These are phyloP conservation scores for Phytophthora meadii DNA, from an alignment of 352 stramenopile genomes.

Conservation along the genomic window DNA sequence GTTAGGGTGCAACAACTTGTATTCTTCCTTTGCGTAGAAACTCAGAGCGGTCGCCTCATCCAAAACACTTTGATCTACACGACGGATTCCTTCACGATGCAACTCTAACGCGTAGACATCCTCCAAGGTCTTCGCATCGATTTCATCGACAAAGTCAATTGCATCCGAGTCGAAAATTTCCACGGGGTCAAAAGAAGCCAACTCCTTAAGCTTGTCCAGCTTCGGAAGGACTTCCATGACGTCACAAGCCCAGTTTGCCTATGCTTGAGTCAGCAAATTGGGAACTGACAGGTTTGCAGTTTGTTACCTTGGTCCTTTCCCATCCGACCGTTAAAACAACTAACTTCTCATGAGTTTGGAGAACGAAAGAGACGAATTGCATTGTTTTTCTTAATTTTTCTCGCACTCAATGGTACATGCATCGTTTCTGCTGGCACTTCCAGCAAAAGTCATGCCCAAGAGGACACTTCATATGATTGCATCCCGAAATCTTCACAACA, in stretches of 20 bases:
- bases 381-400: too few relatives aligned
- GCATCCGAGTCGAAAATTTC: slow-evolving; percentile 17
- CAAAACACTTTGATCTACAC: slow-evolving; percentile 38
- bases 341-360: too few relatives aligned
- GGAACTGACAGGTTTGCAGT: slow-evolving; percentile 1
- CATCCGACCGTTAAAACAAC: slow-evolving; percentile 4
- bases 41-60: slow-evolving; percentile 58
- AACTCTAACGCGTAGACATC: slow-evolving; percentile 47
- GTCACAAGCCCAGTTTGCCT: background rate
- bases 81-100: slow-evolving; percentile 48
- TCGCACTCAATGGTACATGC: background rate
- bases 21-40: slow-evolving; percentile 49
- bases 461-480: slow-evolving; percentile 47
- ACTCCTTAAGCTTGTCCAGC: slow-evolving; percentile 18
- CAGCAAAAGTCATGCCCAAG: slow-evolving; percentile 54
- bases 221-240: slow-evolving; percentile 33
- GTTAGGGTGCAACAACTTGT: slow-evolving; percentile 32
- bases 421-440: slow-evolving; percentile 25
- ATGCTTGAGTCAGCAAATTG: slow-evolving; percentile 4
- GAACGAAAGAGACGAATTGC: too few relatives aligned
- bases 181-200: slow-evolving; percentile 18
- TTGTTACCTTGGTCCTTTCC: background rate
- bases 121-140: slow-evolving; percentile 23
- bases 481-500: slow-evolving; percentile 58
- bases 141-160: slow-evolving; percentile 28